Conservation (phyloP, 768 basidiomycete species). For the Strobilomyces echinocephalus region DNA sequence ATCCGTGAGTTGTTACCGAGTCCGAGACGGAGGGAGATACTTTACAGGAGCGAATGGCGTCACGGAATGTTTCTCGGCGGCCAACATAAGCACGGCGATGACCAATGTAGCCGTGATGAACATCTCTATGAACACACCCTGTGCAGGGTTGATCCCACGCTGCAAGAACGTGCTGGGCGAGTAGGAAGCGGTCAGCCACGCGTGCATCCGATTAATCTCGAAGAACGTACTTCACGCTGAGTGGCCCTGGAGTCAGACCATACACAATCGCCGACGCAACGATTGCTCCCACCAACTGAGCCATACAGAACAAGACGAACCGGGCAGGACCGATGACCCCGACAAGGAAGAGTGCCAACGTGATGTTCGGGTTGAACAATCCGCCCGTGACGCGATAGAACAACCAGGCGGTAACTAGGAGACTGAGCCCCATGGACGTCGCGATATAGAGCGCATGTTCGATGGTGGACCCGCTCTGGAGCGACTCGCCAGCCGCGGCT, state of each 20-base stretch:
- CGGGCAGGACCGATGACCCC: constrained; percentile 52
- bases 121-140: constrained; percentile 69
- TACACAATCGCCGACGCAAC: constrained; percentile 52
- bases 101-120: constrained; percentile 59
- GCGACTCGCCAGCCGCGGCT: constrained; percentile 41
- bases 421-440: constrained; percentile 54
- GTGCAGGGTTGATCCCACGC: constrained; percentile 45
- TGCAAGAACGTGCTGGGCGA: constrained; percentile 43
- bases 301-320: constrained; percentile 55
- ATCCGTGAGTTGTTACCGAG: constrained; percentile 1
- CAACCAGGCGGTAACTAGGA: constrained; percentile 62
- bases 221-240: constrained; percentile 46
- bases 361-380: constrained; percentile 63
- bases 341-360: constrained; percentile 52
- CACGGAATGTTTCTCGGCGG: constrained; percentile 61
- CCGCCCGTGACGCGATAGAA: constrained; percentile 64
- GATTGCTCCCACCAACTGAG: constrained; percentile 59
- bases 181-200: constrained; percentile 1
- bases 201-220: constrained; percentile 6
- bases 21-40: background rate
- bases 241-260: constrained; percentile 49
- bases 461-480: constrained; percentile 30
- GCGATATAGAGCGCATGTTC: constrained; percentile 53
- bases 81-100: constrained; percentile 66
- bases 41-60: constrained; percentile 66